Evolutionary conservation across 805 yeast species (phyloP).

Genomic region (Cyberlindnera mississippiensis): DNA sequence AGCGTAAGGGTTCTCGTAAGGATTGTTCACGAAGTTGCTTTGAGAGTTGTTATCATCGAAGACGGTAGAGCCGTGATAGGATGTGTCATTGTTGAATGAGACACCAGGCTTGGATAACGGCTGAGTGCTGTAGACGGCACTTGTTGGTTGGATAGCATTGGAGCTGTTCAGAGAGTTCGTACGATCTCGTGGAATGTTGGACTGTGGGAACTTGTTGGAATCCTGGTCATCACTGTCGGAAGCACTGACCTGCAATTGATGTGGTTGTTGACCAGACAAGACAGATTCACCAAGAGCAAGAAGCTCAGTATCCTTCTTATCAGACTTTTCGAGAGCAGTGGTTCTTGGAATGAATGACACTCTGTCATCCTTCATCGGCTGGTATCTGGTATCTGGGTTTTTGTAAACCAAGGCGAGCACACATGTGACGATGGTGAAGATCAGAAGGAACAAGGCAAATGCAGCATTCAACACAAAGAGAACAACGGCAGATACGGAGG

Average conservation of each 20-base stretch:
- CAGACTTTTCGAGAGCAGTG: conserved; percentile 22
- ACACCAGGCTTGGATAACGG: conserved; percentile 20
- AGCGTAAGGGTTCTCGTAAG: conserved; percentile 25
- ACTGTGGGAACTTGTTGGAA: conserved; percentile 16
- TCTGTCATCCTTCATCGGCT: conserved; percentile 95
- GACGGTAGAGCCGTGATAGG: conserved; percentile 22
- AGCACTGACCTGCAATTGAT: conserved; percentile 17
- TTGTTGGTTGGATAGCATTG: conserved; percentile 22
- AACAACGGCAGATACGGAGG: conserved; percentile 87
- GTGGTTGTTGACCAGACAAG: conserved; percentile 28
- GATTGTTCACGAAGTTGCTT: conserved; percentile 10
- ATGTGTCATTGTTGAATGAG: conserved; percentile 18
- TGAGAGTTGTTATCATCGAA: conserved; percentile 7
- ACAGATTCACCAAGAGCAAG: conserved; percentile 29
- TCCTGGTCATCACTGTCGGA: conserved; percentile 13
- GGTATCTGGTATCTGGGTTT: conserved; percentile 93
- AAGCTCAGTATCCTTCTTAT: conserved; percentile 28
- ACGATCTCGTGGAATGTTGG: conserved; percentile 20
- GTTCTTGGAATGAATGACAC: conserved; percentile 84
- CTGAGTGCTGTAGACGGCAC: conserved; percentile 26
- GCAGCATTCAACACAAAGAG: conserved; percentile 87
- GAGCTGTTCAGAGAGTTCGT: conserved; percentile 18
- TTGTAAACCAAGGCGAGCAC: conserved; percentile 76
- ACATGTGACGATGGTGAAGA: conserved; percentile 88
- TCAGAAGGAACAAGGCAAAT: conserved; percentile 73